These are phyloP conservation scores for Eurotiales sp. DNA, from an alignment of 2,329 filamentous ascomycete species.

Conservation along the genomic window DNA sequence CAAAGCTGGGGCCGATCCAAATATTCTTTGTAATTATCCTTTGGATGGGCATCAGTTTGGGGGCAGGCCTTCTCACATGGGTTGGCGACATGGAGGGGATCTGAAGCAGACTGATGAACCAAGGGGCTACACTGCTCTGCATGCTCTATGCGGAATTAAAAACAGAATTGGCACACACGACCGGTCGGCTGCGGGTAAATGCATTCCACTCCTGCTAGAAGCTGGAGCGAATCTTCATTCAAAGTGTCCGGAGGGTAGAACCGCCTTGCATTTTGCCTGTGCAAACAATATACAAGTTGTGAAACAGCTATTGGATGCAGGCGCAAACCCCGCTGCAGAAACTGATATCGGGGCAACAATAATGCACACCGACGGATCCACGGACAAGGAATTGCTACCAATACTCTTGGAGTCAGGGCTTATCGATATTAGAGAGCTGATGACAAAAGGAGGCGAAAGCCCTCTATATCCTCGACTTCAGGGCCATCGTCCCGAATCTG, in stretches of 20 bases:
- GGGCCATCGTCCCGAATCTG: neutral
- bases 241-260: conserved; percentile 4
- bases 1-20: conserved; percentile 6
- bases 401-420: conserved; percentile 1
- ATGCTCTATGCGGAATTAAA: conserved; percentile 2
- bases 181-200: neutral
- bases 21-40: conserved; percentile 2
- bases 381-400: conserved; percentile 5
- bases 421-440: conserved; percentile 3
- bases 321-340: conserved; percentile 2
- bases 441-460: neutral
- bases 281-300: neutral
- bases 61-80: neutral
- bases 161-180: too few species aligned
- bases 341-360: conserved; percentile 4
- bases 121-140: conserved; percentile 8
- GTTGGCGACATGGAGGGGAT: neutral
- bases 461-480: neutral
- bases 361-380: conserved; percentile 7
- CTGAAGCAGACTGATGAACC: neutral
- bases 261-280: conserved; percentile 7
- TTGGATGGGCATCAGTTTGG: neutral
- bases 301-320: neutral
- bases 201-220: neutral
- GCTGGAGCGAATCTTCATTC: conserved; percentile 5